Percentiles rank a stretch among this genome's conserved stretches.
phyloP scores from a whole-genome alignment of 495 filamentous ascomycete genomes.

The Trichoderma erinaceum region DNA sequence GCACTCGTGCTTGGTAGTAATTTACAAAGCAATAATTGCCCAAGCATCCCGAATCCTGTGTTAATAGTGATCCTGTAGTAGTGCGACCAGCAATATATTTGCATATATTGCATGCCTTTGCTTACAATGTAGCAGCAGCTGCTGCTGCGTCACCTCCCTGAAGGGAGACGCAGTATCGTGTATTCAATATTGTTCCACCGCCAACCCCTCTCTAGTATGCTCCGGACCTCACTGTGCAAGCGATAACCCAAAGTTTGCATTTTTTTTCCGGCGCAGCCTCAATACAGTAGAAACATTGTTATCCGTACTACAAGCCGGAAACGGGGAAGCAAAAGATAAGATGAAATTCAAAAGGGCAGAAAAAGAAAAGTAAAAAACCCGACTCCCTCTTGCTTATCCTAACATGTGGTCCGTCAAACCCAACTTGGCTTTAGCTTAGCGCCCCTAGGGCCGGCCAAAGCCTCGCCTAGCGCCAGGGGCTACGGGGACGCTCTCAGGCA shows the following conservation, averaged over 20 bases:
- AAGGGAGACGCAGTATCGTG: too few species aligned
- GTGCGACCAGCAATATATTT: too few species aligned
- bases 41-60: too few species aligned
- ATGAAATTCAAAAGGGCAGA: neutral
- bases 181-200: too few species aligned
- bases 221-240: too few species aligned
- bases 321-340: neutral
- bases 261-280: too few species aligned
- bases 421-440: neutral
- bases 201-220: too few species aligned
- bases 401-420: constrained; percentile 3
- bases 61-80: too few species aligned
- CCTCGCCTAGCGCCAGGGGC: constrained; percentile 7
- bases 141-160: too few species aligned
- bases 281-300: neutral
- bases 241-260: too few species aligned
- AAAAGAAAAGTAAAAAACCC: neutral
- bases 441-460: neutral
- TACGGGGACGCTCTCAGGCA: neutral
- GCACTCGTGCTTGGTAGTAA: neutral
- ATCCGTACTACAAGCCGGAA: neutral
- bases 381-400: neutral
- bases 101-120: too few species aligned
- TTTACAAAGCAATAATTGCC: neutral
- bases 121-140: too few species aligned